These are phyloP conservation scores for Camellia lanceoleosa DNA, from an alignment of 148 eudicot species.

Conservation along the genomic window DNA sequence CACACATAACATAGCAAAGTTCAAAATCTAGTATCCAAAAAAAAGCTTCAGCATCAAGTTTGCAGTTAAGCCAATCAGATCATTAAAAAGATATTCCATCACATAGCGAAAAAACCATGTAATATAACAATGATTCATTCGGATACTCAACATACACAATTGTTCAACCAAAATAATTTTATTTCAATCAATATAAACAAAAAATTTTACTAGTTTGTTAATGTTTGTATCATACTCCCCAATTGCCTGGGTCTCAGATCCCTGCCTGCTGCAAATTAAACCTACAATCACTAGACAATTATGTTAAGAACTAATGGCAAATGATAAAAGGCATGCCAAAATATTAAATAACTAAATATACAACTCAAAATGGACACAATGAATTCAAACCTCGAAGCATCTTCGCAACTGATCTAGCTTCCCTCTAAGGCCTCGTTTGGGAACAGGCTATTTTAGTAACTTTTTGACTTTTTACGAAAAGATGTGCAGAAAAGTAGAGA, in stretches of 20 bases:
- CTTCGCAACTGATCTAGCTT: conserved; percentile 90
- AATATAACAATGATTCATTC: not conserved
- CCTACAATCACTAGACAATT: conserved; percentile 38
- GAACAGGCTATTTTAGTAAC: too few relatives aligned
- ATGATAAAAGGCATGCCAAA: not conserved
- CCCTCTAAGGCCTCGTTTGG: too few relatives aligned
- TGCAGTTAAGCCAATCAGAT: not conserved
- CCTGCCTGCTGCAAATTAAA: conserved; percentile 96
- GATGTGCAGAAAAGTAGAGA: too few relatives aligned
- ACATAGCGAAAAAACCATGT: not conserved
- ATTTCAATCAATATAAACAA: not conserved
- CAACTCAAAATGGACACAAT: conserved; percentile 12
- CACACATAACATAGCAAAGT: not conserved
- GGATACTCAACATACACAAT: not conserved
- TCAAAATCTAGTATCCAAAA: not conserved
- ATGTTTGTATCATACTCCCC: conserved; percentile 73
- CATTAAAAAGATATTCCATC: not conserved
- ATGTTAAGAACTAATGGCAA: conserved; percentile 12
- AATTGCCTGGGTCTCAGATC: conserved; percentile 93
- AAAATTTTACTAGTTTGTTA: conserved; percentile 61
- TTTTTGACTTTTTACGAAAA: too few relatives aligned
- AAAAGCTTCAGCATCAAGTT: not conserved
- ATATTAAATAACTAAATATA: not conserved
- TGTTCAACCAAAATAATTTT: not conserved
- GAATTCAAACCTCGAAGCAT: conserved; percentile 75